phyloP scores from a whole-genome alignment of 1,284 basidiomycete species.

The Ustilago tritici region DNA sequence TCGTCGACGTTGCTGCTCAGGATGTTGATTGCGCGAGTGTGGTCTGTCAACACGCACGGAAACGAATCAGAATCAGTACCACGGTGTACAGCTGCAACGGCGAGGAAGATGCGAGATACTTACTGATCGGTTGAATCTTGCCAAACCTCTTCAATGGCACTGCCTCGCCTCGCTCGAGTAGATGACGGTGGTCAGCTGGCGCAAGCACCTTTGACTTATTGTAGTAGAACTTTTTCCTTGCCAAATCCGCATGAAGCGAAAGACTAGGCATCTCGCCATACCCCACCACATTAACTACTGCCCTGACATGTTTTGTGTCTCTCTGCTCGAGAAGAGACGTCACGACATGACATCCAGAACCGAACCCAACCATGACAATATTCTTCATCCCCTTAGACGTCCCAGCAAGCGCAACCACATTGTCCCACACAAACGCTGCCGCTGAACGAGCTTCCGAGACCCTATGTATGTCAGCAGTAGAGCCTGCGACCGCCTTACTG shows the following conservation, averaged over 20 bases:
- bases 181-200: conserved; percentile 36
- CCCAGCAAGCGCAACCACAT: conserved; percentile 80
- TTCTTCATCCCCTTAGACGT: conserved; percentile 72
- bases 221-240: conserved; percentile 47
- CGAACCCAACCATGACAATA: conserved; percentile 87
- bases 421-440: conserved; percentile 87
- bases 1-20: conserved; percentile 18
- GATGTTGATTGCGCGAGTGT: conserved; percentile 31
- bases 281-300: conserved; percentile 56
- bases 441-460: conserved; percentile 3
- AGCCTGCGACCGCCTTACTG: background rate
- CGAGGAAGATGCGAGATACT: conserved; percentile 8
- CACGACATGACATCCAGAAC: conserved; percentile 81
- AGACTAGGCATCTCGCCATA: conserved; percentile 48
- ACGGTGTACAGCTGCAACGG: background rate
- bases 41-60: conserved; percentile 7
- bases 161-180: conserved; percentile 25
- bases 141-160: conserved; percentile 36
- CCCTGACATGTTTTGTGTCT: conserved; percentile 29
- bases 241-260: background rate
- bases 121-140: conserved; percentile 26
- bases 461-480: background rate
- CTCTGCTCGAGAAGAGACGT: conserved; percentile 79
- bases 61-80: background rate
- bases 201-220: conserved; percentile 27